phyloP scores from a whole-genome alignment of 352 stramenopile species.

The Pythium oligandrum region DNA sequence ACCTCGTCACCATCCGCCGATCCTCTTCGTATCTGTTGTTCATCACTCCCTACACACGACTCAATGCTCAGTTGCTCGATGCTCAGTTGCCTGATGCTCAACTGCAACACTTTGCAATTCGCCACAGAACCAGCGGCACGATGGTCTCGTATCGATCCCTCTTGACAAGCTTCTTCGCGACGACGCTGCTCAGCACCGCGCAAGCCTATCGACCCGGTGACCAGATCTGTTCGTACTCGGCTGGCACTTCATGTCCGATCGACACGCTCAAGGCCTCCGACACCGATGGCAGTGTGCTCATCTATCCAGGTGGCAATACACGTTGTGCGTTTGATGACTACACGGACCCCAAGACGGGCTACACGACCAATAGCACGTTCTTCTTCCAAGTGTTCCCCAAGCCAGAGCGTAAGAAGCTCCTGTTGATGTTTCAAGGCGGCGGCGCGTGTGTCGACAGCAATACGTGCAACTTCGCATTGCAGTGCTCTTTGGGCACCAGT shows the following conservation, averaged over 20 bases:
- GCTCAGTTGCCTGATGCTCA: too few relatives aligned
- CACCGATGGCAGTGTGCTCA: conserved; percentile 28
- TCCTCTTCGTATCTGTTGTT: too few relatives aligned
- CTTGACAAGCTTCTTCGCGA: too few relatives aligned
- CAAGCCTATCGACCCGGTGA: conserved; percentile 9
- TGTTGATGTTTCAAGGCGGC: conserved; percentile 60
- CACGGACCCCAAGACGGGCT: conserved; percentile 19
- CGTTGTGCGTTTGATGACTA: conserved; percentile 46
- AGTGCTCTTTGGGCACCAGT: conserved; percentile 37
- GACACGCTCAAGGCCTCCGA: conserved; percentile 13
- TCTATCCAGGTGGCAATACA: conserved; percentile 43
- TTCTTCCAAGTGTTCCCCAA: conserved; percentile 72
- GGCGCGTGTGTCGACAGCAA: conserved; percentile 55
- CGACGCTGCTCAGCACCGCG: too few relatives aligned
- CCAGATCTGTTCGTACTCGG: conserved; percentile 10
- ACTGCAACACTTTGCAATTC: too few relatives aligned
- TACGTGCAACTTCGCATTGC: conserved; percentile 62
- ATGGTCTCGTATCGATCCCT: too few relatives aligned
- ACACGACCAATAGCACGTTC: conserved; percentile 45
- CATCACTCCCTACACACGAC: too few relatives aligned
- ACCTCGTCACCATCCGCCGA: too few relatives aligned
- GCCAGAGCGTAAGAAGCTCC: conserved; percentile 39
- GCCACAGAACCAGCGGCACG: too few relatives aligned
- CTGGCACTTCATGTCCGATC: conserved; percentile 1
- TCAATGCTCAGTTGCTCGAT: too few relatives aligned